phyloP scores from a whole-genome alignment of 441 rosid species.

The Arabidopsis hybrid region DNA sequence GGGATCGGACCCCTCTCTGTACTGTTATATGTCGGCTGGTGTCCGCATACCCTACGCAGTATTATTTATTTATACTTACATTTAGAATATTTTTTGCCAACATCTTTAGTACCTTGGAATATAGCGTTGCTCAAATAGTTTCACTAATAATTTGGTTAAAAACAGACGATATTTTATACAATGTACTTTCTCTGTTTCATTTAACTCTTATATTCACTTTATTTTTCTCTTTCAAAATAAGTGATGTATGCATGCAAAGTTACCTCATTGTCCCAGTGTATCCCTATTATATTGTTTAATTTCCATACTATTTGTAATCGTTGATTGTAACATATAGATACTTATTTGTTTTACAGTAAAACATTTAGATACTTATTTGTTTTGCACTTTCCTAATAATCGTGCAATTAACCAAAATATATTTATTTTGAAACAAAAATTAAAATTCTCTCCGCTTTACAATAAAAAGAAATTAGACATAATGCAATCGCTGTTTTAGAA shows the following conservation, averaged over 20 bases:
- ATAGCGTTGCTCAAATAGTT: not conserved
- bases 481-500: no score
- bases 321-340: not conserved
- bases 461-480: no score
- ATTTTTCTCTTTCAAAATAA: not conserved
- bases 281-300: not conserved
- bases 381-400: not conserved
- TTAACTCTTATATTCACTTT: not conserved
- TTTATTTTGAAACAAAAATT: no score
- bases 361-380: not conserved
- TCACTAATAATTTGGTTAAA: not conserved
- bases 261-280: not conserved
- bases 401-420: no score
- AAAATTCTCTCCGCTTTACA: no score
- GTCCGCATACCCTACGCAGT: constrained; percentile 9
- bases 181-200: not conserved
- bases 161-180: not conserved
- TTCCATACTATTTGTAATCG: no score
- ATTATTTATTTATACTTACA: not conserved
- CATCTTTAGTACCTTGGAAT: not conserved
- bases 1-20: constrained; percentile 1
- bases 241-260: not conserved
- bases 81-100: not conserved
- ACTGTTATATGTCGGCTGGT: constrained; percentile 33
- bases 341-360: not conserved